Conservation (phyloP, 371 early-diverging fungal species). For the Mortierella sp. region DNA sequence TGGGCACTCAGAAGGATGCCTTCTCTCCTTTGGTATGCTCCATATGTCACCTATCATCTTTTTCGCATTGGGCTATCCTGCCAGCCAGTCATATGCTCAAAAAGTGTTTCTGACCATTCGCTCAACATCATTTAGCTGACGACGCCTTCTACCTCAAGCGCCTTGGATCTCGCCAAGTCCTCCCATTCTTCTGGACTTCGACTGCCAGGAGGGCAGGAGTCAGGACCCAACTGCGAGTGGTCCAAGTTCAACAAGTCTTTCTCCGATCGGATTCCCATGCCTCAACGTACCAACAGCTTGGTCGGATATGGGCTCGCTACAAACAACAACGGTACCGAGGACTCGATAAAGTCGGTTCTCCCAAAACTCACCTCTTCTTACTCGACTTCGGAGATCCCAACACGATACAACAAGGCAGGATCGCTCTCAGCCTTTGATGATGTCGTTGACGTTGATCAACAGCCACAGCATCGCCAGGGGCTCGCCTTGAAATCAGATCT, state of each 20-base stretch:
- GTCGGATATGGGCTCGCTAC: slow-evolving; percentile 7
- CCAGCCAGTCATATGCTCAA: too few relatives aligned
- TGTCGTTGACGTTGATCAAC: slow-evolving; percentile 10
- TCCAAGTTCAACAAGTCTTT: slow-evolving; percentile 50
- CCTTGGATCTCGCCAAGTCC: slow-evolving; percentile 55
- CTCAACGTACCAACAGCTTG: slow-evolving; percentile 19
- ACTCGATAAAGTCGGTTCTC: slow-evolving; percentile 23
- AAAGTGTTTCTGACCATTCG: background rate
- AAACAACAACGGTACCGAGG: slow-evolving; percentile 18
- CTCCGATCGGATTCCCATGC: slow-evolving; percentile 7
- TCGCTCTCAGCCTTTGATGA: slow-evolving; percentile 36
- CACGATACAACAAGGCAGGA: slow-evolving; percentile 19
- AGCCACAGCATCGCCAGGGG: slow-evolving; percentile 8
- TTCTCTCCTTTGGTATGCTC: slow-evolving; percentile 52
- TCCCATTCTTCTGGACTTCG: slow-evolving; percentile 46
- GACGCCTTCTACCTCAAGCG: slow-evolving; percentile 55
- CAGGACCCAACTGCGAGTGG: slow-evolving; percentile 58
- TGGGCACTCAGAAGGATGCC: slow-evolving; percentile 45
- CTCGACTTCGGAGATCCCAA: slow-evolving; percentile 42
- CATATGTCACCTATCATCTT: slow-evolving; percentile 14
- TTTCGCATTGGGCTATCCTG: too few relatives aligned
- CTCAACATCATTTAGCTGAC: slow-evolving; percentile 13
- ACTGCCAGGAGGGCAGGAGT: slow-evolving; percentile 57
- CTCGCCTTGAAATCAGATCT: slow-evolving; percentile 15
- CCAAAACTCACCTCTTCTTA: slow-evolving; percentile 44